Evolutionary conservation across 495 filamentous ascomycete genomes (phyloP), one percentile per base, ranked within the genome.

Genomic region (Lophiostoma macrostomum): DNA sequence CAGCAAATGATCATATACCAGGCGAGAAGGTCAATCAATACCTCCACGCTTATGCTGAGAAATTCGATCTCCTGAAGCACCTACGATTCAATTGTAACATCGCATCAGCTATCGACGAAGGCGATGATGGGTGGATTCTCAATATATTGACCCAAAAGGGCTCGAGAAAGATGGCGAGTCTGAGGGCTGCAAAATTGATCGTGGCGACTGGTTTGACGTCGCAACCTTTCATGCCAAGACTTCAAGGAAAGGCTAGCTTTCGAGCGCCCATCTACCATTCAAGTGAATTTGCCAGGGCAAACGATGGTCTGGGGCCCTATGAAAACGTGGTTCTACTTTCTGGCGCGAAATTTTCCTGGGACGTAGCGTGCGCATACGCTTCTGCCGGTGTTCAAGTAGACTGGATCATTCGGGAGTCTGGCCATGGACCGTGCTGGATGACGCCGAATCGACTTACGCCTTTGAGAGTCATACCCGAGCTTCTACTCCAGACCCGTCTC

Each of bases 321-420:
- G 60, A 39, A 44, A 76, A 67, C 54, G 76, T 88, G 3, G 77
- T 78, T 0, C 76, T 94, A 1, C 76, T 88, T 39, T 86, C 88
- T 12, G 83, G 78, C 7, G 81, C 78, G 0, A 95, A 94, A 65
- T 87, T 83, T 3, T 86, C 79, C 1, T 90, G 80, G 75, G 90
- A 94, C 73, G 80, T 80, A 2, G 87, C 81, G 0, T 90, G 90
- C 58, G 73, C 76, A 2, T 85, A 81, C 60, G 84, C 80, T 1
- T 74, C 76, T 0, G 71, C 75, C 0, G 87, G 85, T 1, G 72
- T 84, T 40, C 69, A 80, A 25, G 85, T 95, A 2, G 75, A 88
- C 55, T 88, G 82, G 87, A 72, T 95, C 23, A 90, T 95, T 53
- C 78, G 90, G 50, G 79, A 81, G 29, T 84, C 77, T 5, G 89